These are phyloP conservation scores for Artemisia argyi DNA, from an alignment of 129 eudicot genomes.

Conservation along the genomic window DNA sequence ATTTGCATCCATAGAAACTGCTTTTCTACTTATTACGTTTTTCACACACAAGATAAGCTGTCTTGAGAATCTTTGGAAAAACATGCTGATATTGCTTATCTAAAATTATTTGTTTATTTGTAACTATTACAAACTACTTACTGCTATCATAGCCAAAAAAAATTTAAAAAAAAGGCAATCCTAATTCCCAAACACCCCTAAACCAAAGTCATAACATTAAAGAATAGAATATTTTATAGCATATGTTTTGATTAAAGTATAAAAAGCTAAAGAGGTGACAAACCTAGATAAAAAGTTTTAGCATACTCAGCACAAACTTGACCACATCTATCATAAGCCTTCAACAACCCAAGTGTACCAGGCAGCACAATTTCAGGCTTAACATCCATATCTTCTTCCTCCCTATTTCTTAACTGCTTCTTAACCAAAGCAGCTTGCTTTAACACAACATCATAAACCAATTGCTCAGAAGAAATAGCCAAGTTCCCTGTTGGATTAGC, in stretches of 20 bases:
- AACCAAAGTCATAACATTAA: too few species aligned
- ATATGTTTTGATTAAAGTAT: neutral
- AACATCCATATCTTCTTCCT: constrained; percentile 58
- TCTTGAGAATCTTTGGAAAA: neutral
- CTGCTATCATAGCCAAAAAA: too few species aligned
- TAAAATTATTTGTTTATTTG: neutral
- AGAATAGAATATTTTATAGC: too few species aligned
- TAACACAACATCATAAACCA: constrained; percentile 92
- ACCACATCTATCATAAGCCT: constrained; percentile 97
- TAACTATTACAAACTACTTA: too few species aligned
- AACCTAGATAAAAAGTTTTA: constrained; percentile 95
- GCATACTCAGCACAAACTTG: constrained; percentile 99
- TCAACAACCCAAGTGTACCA: constrained; percentile 63
- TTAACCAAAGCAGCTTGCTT: constrained; percentile 95
- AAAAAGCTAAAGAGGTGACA: constrained; percentile 22
- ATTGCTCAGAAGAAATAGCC: constrained; percentile 73
- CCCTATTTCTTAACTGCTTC: constrained; percentile 39
- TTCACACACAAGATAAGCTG: too few species aligned
- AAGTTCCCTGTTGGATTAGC: constrained; percentile 73
- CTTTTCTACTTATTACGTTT: too few species aligned
- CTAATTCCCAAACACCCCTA: too few species aligned
- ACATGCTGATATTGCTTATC: neutral
- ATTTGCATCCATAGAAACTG: neutral
- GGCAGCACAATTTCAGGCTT: constrained; percentile 86
- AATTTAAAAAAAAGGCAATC: too few species aligned